A percentile compares a stretch with the other conserved stretches of the same genome.
These are phyloP conservation scores for Neoascochyta sp. DNA, from an alignment of 2,329 filamentous ascomycete genomes.

Conservation along the genomic window DNA sequence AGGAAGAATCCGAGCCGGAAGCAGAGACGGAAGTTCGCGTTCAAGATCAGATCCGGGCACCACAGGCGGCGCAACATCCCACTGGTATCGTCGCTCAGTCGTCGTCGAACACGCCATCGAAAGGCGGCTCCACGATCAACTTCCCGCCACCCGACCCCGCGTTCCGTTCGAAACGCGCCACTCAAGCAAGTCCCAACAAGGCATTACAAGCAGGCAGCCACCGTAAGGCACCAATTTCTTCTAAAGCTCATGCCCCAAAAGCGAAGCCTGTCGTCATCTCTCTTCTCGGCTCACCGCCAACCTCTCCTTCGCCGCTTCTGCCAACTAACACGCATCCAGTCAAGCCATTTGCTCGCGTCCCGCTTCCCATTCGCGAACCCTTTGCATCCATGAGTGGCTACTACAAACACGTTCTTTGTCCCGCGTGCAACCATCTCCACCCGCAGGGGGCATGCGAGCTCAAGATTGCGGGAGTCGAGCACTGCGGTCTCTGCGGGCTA, in stretches of 20 bases:
- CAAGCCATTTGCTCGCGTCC: conserved; percentile 32
- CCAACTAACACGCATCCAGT: conserved; percentile 21
- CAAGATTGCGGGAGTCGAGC: conserved; percentile 56
- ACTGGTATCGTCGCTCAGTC: conserved; percentile 2
- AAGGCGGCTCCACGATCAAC: too few relatives aligned
- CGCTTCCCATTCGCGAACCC: conserved; percentile 26
- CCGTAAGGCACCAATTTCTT: conserved; percentile 5
- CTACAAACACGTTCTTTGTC: conserved; percentile 40
- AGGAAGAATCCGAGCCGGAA: conserved; percentile 23
- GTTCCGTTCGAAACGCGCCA: too few relatives aligned
- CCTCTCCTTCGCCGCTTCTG: conserved; percentile 1
- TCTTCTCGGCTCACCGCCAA: conserved; percentile 2
- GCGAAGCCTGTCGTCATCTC: conserved; percentile 3
- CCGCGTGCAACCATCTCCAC: conserved; percentile 55
- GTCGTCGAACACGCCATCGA: conserved; percentile 1
- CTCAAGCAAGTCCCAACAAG: conserved; percentile 1
- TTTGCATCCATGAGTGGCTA: conserved; percentile 20
- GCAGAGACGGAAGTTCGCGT: conserved; percentile 1
- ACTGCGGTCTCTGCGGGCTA: conserved; percentile 61
- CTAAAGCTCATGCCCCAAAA: conserved; percentile 2
- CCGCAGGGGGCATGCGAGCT: conserved; percentile 57
- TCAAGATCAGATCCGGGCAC: too few relatives aligned
- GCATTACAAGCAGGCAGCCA: conserved; percentile 1
- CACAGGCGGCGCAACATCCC: too few relatives aligned
- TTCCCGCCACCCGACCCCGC: too few relatives aligned